Evolutionary conservation across 805 yeast species (phyloP).

Genomic region (Maudiozyma bulderi): DNA sequence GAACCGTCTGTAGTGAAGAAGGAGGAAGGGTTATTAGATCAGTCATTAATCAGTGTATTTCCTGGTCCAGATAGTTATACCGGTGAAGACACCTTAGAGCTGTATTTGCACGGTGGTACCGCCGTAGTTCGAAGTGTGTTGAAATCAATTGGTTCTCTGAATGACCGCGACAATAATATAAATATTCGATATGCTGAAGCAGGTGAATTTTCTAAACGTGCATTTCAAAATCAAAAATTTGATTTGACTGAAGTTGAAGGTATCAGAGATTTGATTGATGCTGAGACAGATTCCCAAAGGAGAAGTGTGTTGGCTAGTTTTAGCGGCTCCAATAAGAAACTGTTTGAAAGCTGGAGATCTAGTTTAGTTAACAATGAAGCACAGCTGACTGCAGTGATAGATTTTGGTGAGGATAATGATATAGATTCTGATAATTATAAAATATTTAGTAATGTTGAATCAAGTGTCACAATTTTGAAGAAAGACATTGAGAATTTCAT

Average conservation of each 20-base stretch:
- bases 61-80: conserved; percentile 72
- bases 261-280: conserved; percentile 76
- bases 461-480: conserved; percentile 34
- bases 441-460: conserved; percentile 43
- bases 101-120: conserved; percentile 91
- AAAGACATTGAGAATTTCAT: conserved; percentile 36
- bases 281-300: conserved; percentile 88
- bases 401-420: conserved; percentile 91
- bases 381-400: conserved; percentile 75
- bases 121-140: conserved; percentile 71
- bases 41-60: conserved; percentile 64
- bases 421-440: conserved; percentile 47
- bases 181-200: conserved; percentile 76
- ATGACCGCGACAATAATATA: conserved; percentile 31
- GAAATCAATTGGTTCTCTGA: conserved; percentile 46
- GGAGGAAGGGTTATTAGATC: conserved; percentile 47
- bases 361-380: conserved; percentile 60
- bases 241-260: conserved; percentile 91
- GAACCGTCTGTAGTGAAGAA: conserved; percentile 6
- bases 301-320: conserved; percentile 63
- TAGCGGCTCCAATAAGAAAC: conserved; percentile 50
- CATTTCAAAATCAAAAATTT: conserved; percentile 72
- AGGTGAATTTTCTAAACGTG: conserved; percentile 86
- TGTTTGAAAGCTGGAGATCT: conserved; percentile 59
- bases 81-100: conserved; percentile 82